phyloP scores from a whole-genome alignment of 768 basidiomycete species.

The Gyrodon lividus region DNA sequence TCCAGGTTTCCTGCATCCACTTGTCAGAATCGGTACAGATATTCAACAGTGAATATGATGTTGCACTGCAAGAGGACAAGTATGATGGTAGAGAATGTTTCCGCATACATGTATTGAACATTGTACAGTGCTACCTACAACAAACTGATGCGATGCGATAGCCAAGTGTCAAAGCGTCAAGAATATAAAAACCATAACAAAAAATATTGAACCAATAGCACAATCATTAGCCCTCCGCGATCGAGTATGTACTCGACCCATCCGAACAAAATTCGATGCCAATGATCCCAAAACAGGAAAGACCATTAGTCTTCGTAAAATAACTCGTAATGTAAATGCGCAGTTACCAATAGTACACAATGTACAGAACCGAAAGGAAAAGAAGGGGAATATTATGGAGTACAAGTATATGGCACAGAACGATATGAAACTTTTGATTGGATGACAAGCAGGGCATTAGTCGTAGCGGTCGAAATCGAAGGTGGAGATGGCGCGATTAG shows the following conservation, averaged over 20 bases:
- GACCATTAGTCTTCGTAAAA: constrained; percentile 33
- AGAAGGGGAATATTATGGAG: constrained; percentile 26
- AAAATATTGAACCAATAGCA: constrained; percentile 22
- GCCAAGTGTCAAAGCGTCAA: constrained; percentile 28
- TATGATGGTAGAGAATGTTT: not conserved
- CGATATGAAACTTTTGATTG: constrained; percentile 21
- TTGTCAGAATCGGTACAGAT: no score
- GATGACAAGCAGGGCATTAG: constrained; percentile 14
- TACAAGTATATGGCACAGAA: constrained; percentile 36
- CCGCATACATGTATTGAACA: constrained; percentile 12
- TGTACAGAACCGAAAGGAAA: constrained; percentile 25
- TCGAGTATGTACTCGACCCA: constrained; percentile 30
- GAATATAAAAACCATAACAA: constrained; percentile 28
- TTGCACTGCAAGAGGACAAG: not conserved
- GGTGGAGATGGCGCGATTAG: constrained; percentile 31
- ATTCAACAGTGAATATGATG: no score
- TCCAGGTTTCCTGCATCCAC: no score
- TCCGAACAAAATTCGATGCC: constrained; percentile 29
- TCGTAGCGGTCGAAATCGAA: constrained; percentile 11
- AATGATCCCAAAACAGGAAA: constrained; percentile 25
- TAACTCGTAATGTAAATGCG: constrained; percentile 37
- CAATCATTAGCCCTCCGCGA: constrained; percentile 31
- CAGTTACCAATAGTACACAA: constrained; percentile 30
- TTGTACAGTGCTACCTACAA: constrained; percentile 31
- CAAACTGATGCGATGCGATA: constrained; percentile 30